Base-by-base conservation (phyloP, 192 early-diverging fungal genomes). In the Lunasporangiospora selenospora region DNA sequence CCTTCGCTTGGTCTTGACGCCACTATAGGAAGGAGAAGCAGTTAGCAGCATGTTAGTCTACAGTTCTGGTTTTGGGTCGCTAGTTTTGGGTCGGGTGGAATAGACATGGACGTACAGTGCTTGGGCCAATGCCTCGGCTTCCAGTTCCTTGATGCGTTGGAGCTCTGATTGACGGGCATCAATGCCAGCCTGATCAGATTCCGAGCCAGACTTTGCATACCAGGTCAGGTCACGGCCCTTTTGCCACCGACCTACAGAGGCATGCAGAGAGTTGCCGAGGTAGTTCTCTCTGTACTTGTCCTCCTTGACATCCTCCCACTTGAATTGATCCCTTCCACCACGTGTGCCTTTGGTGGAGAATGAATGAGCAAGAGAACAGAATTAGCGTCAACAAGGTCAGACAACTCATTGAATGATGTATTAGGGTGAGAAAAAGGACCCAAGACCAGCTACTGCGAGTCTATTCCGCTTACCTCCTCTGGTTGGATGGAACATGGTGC, bases 211-310 rank as follows among this genome's bases (percentile, higher is more conserved):
- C 51, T 91, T 92, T 30, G 83, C 81, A 66, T 93, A 93, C 92
- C 90, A 93, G 5, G 78, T 83, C 19, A 90, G 48, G 73, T 89
- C 87, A 21, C 82, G 81, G n/a, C 81, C 80, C 73, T 67, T 58
- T 39, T 53, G 65, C 90, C 90, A 94, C 16, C 91, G 81, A 3
- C 92, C 92, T 0, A 91, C 88, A 4, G 92, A 90, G 9, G 92
- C 92, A 45, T 83, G 81, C 16, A 94, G 39, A 5, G 90, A 92
- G 77, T 94, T 89, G 7, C 92, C 92, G 18, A 94, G 81, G 65
- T 94, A 94, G 73, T 93, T 91, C 80, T 94, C 92, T 30, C 92
- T 78, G 58, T 91, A 75, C 57, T 90, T 87, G 53, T 89, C 88
- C 15, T 81, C 77, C 48, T 89, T 87, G 13, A 85, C 82, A 39